These are phyloP conservation scores for Acanthamoeba healyi DNA, from an alignment of 208 protist genomes.

Conservation along the genomic window DNA sequence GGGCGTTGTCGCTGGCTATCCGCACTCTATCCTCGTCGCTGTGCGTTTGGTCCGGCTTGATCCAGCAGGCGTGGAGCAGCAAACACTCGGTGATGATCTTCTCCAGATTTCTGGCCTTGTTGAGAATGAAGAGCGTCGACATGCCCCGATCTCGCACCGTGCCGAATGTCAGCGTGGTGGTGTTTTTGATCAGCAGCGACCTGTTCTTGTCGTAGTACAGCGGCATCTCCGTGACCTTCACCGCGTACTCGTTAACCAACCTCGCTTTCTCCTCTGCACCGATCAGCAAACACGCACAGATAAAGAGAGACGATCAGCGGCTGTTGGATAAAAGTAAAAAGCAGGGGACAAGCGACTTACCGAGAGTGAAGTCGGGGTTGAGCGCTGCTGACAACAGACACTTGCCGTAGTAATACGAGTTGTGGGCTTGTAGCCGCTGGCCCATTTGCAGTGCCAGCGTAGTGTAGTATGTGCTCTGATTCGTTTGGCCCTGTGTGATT, in stretches of 20 bases:
- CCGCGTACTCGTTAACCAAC: slow-evolving; percentile 3
- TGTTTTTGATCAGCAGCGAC: slow-evolving; percentile 30
- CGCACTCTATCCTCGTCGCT: neutral
- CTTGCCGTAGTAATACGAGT: slow-evolving; percentile 15
- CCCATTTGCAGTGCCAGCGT: slow-evolving; percentile 6
- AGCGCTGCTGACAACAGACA: neutral
- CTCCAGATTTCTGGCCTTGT: slow-evolving; percentile 22
- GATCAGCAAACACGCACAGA: neutral
- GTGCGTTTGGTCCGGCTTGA: neutral
- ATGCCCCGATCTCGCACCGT: neutral
- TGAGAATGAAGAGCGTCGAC: slow-evolving; percentile 19
- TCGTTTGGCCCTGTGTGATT: neutral
- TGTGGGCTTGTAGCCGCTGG: neutral
- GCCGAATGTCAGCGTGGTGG: slow-evolving; percentile 5
- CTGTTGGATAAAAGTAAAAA: too few relatives aligned
- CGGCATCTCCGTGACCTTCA: neutral
- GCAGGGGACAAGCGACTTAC: neutral
- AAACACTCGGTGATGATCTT: slow-evolving; percentile 30
- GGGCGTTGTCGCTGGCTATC: neutral
- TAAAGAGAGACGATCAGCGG: neutral
- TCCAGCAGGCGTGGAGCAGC: slow-evolving; percentile 26
- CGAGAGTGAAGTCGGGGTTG: slow-evolving; percentile 11
- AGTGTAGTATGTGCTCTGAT: neutral
- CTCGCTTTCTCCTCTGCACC: neutral
- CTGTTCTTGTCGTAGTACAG: neutral